A percentile compares a stretch with the other conserved stretches of the same genome.
phyloP scores from a whole-genome alignment of 768 basidiomycete species.

The Rubroboletus satanas region DNA sequence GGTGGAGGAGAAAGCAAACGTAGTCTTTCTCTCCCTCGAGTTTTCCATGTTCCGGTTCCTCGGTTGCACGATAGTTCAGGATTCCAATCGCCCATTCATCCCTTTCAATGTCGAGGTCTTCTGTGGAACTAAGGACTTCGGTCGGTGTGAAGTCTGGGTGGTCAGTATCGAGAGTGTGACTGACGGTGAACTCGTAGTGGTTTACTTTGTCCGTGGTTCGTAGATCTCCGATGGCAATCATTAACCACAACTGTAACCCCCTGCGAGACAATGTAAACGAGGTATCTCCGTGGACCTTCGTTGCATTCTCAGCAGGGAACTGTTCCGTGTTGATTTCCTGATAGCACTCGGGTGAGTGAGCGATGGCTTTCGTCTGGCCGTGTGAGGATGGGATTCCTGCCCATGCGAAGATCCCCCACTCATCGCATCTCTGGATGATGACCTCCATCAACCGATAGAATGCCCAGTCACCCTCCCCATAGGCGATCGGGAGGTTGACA shows the following conservation, averaged over 20 bases:
- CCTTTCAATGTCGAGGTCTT: too few species aligned
- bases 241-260: conserved; percentile 13
- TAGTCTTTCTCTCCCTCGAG: background rate
- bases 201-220: too few species aligned
- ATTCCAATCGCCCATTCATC: background rate
- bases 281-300: conserved; percentile 14
- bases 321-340: background rate
- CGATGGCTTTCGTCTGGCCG: conserved; percentile 9
- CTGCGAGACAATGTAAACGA: conserved; percentile 10
- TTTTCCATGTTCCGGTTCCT: background rate
- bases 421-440: conserved; percentile 19
- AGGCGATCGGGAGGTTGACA: conserved; percentile 16
- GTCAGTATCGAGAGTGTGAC: background rate
- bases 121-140: background rate
- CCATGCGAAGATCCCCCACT: conserved; percentile 26
- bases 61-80: background rate
- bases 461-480: conserved; percentile 19
- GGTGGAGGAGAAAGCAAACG: background rate
- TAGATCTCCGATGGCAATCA: conserved; percentile 9
- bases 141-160: background rate
- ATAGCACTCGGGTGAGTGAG: conserved; percentile 17
- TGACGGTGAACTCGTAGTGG: background rate
- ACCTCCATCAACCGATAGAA: conserved; percentile 26
- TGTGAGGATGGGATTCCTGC: conserved; percentile 15
- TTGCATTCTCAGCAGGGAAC: conserved; percentile 5